Evolutionary conservation across 106 monocot species (phyloP).

Genomic region (Chionographis japonica): DNA sequence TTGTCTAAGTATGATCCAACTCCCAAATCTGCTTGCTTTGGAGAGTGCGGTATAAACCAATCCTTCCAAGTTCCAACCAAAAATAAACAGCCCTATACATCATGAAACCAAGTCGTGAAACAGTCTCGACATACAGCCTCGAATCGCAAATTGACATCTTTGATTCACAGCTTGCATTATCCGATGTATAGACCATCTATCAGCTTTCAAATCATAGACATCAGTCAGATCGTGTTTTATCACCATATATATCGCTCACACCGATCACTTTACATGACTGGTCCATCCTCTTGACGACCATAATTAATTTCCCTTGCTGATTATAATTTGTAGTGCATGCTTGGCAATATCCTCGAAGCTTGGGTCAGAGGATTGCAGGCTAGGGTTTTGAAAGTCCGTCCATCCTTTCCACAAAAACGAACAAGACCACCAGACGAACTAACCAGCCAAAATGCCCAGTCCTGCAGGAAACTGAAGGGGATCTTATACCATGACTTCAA

Average conservation of each 20-base stretch:
- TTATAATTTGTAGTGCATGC: constrained; percentile 83
- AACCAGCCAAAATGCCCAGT: constrained; percentile 77
- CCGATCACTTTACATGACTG: constrained; percentile 71
- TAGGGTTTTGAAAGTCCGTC: constrained; percentile 49
- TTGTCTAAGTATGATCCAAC: constrained; percentile 63
- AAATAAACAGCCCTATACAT: constrained; percentile 70
- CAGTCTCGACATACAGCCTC: constrained; percentile 64
- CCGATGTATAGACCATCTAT: constrained; percentile 68
- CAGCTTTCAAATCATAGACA: constrained; percentile 58
- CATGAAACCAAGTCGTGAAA: constrained; percentile 81
- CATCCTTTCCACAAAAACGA: constrained; percentile 81
- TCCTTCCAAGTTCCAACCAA: constrained; percentile 78
- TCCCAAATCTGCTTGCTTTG: constrained; percentile 92
- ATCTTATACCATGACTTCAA: constrained; percentile 66
- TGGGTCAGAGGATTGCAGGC: constrained; percentile 75
- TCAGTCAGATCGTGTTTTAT: constrained; percentile 65
- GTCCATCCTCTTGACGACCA: constrained; percentile 53
- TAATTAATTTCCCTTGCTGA: constrained; percentile 70
- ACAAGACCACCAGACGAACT: constrained; percentile 80
- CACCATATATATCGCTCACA: constrained; percentile 67
- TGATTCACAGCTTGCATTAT: constrained; percentile 71
- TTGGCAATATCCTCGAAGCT: constrained; percentile 52
- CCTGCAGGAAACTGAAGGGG: constrained; percentile 57
- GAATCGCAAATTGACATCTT: constrained; percentile 92
- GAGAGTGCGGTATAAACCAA: constrained; percentile 75